Conservation (phyloP, 2,329 filamentous ascomycete genomes). For the Colletotrichum horii region DNA sequence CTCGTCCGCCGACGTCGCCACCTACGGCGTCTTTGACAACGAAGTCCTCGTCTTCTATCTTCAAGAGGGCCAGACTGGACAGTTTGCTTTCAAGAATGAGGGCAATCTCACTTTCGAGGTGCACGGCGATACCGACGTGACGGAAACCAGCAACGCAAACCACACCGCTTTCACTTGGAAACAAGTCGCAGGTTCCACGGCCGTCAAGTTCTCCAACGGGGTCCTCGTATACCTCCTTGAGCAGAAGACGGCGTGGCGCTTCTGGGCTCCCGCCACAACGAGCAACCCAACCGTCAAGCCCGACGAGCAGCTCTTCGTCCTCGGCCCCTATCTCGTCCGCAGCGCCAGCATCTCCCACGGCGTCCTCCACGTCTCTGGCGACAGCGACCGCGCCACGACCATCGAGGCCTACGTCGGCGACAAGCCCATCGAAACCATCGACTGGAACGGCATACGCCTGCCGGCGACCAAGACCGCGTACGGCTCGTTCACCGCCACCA, state of each 20-base stretch:
- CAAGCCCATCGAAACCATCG: conserved; percentile 68
- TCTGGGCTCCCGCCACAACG: conserved; percentile 64
- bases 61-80: conserved; percentile 63
- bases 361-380: conserved; percentile 68
- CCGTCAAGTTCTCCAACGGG: conserved; percentile 53
- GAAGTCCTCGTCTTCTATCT: conserved; percentile 69
- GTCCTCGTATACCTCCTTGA: conserved; percentile 64
- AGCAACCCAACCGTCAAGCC: conserved; percentile 37
- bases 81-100: conserved; percentile 57
- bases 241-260: conserved; percentile 70
- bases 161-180: conserved; percentile 47
- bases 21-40: conserved; percentile 60
- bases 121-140: conserved; percentile 32
- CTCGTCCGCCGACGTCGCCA: conserved; percentile 73
- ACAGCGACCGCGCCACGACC: conserved; percentile 72
- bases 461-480: conserved; percentile 41
- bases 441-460: conserved; percentile 50
- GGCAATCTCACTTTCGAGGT: conserved; percentile 37
- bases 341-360: conserved; percentile 60
- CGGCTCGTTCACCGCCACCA: conserved; percentile 50
- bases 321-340: conserved; percentile 69
- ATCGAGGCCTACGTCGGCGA: conserved; percentile 53
- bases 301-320: conserved; percentile 60
- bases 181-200: conserved; percentile 51
- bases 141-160: conserved; percentile 22